These are phyloP conservation scores for Protomyces inundatus DNA, from an alignment of 1,139 yeast genomes.

Conservation along the genomic window DNA sequence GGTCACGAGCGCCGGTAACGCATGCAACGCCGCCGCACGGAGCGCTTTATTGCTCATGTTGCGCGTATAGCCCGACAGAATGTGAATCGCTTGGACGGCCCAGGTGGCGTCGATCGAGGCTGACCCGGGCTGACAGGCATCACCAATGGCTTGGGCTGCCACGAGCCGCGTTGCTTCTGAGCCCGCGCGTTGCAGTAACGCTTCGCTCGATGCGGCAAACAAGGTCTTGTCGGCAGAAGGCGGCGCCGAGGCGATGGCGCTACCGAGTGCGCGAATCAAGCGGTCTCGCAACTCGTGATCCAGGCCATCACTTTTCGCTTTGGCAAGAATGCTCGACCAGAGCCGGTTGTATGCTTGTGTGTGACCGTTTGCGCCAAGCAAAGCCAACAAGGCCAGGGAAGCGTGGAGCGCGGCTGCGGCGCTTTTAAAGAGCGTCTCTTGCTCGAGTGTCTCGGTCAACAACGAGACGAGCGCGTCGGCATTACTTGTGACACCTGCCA, in stretches of 20 bases:
- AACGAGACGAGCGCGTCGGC: not conserved
- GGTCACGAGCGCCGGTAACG: slow-evolving; percentile 33
- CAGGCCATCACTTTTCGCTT: slow-evolving; percentile 43
- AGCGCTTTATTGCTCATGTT: slow-evolving; percentile 35
- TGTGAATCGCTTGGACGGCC: slow-evolving; percentile 31
- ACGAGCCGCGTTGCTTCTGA: slow-evolving; percentile 38
- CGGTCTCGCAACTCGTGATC: slow-evolving; percentile 52
- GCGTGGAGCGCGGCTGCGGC: slow-evolving; percentile 48
- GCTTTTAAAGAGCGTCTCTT: slow-evolving; percentile 36
- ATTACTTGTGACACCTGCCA: not conserved
- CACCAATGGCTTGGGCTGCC: slow-evolving; percentile 35
- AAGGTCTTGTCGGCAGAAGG: not conserved
- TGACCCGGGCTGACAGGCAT: slow-evolving; percentile 20
- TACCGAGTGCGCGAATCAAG: slow-evolving; percentile 44
- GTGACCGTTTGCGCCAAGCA: slow-evolving; percentile 37
- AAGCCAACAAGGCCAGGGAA: slow-evolving; percentile 39
- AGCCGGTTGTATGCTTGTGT: slow-evolving; percentile 34
- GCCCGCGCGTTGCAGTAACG: slow-evolving; percentile 34
- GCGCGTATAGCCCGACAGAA: slow-evolving; percentile 28
- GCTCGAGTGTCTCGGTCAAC: not conserved
- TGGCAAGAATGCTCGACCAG: slow-evolving; percentile 38
- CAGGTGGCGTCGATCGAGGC: slow-evolving; percentile 32
- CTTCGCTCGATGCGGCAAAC: slow-evolving; percentile 32
- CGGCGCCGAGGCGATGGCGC: slow-evolving; percentile 28
- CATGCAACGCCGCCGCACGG: slow-evolving; percentile 35